Base-by-base conservation (phyloP, 192 early-diverging fungal genomes). In the Linnemannia schmuckeri region DNA sequence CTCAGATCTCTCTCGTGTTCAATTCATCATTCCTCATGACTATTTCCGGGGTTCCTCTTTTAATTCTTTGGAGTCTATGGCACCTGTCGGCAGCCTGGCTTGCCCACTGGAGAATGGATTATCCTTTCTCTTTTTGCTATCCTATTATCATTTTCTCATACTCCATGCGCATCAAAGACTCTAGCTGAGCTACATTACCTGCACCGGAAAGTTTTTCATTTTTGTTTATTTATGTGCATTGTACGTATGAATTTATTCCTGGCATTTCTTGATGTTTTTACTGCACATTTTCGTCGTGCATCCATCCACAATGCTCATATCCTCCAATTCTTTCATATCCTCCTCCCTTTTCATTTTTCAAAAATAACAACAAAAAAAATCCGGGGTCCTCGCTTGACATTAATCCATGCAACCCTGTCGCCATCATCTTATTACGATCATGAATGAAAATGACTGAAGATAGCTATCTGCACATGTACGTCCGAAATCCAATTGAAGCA, bases 141-240 rank as follows among this genome's bases (percentile, higher is more conserved):
- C n/a, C 3, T 63, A 12, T 0, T 57, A 2, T 63, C 54, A 55
- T 49, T 52, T 52, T 22, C 20, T 46, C 12, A 46, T 46, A 18
- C n/a, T 27, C 24, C 55, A 57, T 57, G 55, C 24, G 10, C 27
- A 33, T 33, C 12, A 30, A 13, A 27, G 7, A 24, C 61, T 33
- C 61, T 10, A 8, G 7, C 6, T 61, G 57, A 66, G 61, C 61
- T 33, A 13, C 61, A 12, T 30, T 15, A 10, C 61, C 4, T 27
- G 8, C 8, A 66, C 61, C 61, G 61, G 61, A 66, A 30, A 66
- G 61, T 66, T 66, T 66, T 66, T 66, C n/a, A 46, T 61, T 66
- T 27, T 61, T 61, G n/a, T 8, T 61, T 61, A 27, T 12, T 61
- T 61, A 24, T 61, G 22, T 61, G 22, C 17, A 27, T 27, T 61